phyloP scores from a whole-genome alignment of 768 basidiomycete genomes.

The Termitomyces sp. region DNA sequence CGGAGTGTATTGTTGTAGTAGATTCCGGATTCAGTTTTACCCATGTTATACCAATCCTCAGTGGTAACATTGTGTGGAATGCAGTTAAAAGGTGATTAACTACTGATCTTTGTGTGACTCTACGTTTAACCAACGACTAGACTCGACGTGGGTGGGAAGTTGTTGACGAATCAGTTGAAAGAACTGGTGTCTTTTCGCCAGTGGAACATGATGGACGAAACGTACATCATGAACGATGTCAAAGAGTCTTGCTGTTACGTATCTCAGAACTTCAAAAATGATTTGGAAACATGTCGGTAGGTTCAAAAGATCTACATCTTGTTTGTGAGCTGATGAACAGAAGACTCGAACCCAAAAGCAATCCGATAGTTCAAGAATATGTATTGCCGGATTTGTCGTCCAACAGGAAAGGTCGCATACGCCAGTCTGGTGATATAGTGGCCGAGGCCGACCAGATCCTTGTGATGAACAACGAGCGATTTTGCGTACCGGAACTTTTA shows the following conservation, averaged over 20 bases:
- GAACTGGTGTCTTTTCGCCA: constrained; percentile 92
- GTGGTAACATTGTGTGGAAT: constrained; percentile 69
- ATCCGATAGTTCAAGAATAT: constrained; percentile 82
- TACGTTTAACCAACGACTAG: constrained; percentile 36
- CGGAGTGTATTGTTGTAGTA: constrained; percentile 80
- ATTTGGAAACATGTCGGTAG: constrained; percentile 79
- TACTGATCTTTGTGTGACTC: constrained; percentile 3
- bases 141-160: constrained; percentile 93
- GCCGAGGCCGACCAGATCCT: constrained; percentile 65
- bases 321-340: constrained; percentile 14
- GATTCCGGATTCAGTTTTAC: constrained; percentile 96
- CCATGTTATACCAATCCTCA: constrained; percentile 81
- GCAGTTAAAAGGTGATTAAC: constrained; percentile 74
- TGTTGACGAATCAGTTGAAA: constrained; percentile 93
- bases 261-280: constrained; percentile 62
- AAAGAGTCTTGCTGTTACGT: constrained; percentile 92
- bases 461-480: constrained; percentile 88
- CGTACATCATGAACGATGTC: constrained; percentile 88
- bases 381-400: constrained; percentile 83
- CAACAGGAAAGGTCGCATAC: constrained; percentile 57
- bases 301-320: constrained; percentile 21
- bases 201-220: constrained; percentile 99
- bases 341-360: constrained; percentile 53
- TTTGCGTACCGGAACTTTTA: constrained; percentile 87
- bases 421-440: constrained; percentile 47